phyloP scores from a whole-genome alignment of 2,329 filamentous ascomycete genomes.

The Aspergillus ochraceus region DNA sequence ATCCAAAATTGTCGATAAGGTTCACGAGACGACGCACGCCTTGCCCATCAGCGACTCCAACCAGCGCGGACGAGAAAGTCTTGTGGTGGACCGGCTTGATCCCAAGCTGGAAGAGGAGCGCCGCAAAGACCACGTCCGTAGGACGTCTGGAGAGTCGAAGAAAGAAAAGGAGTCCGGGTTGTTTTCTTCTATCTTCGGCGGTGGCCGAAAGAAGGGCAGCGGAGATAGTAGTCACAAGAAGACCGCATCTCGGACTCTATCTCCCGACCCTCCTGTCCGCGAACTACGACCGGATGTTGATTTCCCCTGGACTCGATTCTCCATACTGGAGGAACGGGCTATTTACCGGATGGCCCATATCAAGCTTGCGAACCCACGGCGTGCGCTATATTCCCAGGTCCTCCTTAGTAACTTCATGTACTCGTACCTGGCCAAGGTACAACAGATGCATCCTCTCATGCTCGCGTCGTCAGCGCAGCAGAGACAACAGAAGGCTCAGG shows the following conservation, averaged over 20 bases:
- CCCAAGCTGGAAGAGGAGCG: slow-evolving; percentile 69
- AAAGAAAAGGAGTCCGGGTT: slow-evolving; percentile 85
- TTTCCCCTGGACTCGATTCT: slow-evolving; percentile 94
- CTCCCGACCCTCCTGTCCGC: slow-evolving; percentile 75
- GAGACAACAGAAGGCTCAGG: slow-evolving; percentile 49
- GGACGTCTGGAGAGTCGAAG: slow-evolving; percentile 65
- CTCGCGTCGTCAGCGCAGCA: slow-evolving; percentile 78
- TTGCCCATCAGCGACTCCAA: slow-evolving; percentile 78
- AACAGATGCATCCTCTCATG: slow-evolving; percentile 97
- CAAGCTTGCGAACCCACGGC: slow-evolving; percentile 94
- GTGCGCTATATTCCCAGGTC: slow-evolving; percentile 90
- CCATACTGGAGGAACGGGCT: slow-evolving; percentile 89
- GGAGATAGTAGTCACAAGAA: slow-evolving; percentile 75
- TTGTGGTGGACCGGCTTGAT: slow-evolving; percentile 80
- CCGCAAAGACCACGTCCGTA: slow-evolving; percentile 74
- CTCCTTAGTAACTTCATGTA: slow-evolving; percentile 99
- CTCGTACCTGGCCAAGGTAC: slow-evolving; percentile 95
- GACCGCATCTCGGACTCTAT: slow-evolving; percentile 69
- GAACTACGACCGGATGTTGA: slow-evolving; percentile 82
- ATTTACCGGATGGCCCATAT: slow-evolving; percentile 99
- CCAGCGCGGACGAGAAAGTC: slow-evolving; percentile 68
- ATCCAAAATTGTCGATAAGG: slow-evolving; percentile 54
- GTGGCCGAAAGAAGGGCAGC: slow-evolving; percentile 82
- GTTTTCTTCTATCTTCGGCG: slow-evolving; percentile 92
- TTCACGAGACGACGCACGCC: slow-evolving; percentile 76